Conservation (phyloP, 805 yeast species). For the Candida dajiaensis region DNA sequence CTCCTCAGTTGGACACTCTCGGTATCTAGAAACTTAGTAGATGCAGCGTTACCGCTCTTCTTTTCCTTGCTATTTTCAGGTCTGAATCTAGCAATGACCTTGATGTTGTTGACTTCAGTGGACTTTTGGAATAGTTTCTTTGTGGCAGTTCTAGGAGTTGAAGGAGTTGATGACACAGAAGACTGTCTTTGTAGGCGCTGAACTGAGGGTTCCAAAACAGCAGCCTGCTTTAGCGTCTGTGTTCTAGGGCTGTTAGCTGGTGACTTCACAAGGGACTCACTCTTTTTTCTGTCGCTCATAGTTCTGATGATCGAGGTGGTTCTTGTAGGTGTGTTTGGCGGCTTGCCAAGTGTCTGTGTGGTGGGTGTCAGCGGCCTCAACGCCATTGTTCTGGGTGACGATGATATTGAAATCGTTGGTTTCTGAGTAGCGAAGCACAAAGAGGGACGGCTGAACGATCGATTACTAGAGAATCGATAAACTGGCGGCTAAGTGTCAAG, state of each 20-base stretch:
- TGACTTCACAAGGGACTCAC: background rate
- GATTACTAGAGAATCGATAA: background rate
- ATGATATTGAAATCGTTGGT: background rate
- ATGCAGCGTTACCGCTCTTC: conserved; percentile 4
- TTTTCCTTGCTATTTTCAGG: conserved; percentile 42
- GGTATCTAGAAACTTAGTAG: background rate
- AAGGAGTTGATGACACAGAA: background rate
- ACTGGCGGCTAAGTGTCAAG: background rate
- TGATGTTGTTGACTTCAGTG: conserved; percentile 34
- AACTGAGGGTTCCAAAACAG: background rate
- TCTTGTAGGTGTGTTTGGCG: background rate
- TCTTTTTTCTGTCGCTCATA: background rate
- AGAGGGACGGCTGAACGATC: background rate
- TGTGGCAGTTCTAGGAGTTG: background rate
- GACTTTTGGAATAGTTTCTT: background rate
- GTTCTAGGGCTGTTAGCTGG: background rate
- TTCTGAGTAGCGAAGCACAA: background rate
- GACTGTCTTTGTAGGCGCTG: background rate
- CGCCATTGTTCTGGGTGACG: background rate
- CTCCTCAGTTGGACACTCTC: conserved; percentile 6
- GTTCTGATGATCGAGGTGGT: background rate
- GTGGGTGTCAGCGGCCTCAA: background rate
- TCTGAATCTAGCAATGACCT: conserved; percentile 69
- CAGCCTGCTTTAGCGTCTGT: background rate
- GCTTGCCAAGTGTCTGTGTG: background rate